Base-by-base conservation (phyloP, 2,329 filamentous ascomycete genomes). In the Chaetomiaceae sp. region DNA sequence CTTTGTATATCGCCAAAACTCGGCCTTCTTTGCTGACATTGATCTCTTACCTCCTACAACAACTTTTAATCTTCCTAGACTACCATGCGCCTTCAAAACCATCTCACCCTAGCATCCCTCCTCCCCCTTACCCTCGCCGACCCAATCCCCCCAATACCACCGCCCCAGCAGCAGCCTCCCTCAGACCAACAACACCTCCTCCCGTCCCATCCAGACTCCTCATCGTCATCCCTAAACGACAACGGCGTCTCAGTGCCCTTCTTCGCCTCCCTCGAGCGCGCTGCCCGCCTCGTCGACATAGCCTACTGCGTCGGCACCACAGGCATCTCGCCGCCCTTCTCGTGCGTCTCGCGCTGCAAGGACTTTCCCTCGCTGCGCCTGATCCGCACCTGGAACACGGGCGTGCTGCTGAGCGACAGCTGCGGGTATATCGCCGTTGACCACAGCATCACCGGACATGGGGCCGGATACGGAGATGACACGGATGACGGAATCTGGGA, bases 341-440 rank as follows among this genome's bases (percentile, higher is more conserved):
- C 79, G 29, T 99, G 94, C 70, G 80, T 85, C 14, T 94, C 88
- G 55, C 87, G 89, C 60, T 99, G 94, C 72, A 75, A 76, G 34
- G 90, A 96, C 53, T 96, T 97, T 59, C 83, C 88, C 1, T 75
- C 78, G 3, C 84, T 97, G 61, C 85, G 89, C 58, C 79, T 99
- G 29, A 76, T 94, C 55, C 84, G 80, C 69, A 89, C 91, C 11
- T 99, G 91, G 88, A 91, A 95, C 66, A 96, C 94, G 0, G 94
- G 94, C 0, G 78, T 86, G 11, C 75, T 96, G 27, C 77, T 96
- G 64, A 88, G 86, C 57, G 94, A 97, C 70, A 95, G 89, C 61
- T 96, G 91, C 69, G 94, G 94, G 56, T 99, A 95, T 71, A 84
- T 97, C 53, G 91, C 89, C 0, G 74, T 97, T n/a, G 91, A 94